Base-by-base conservation (phyloP, 306 rosid genomes). In the Spatholobus suberectus region DNA sequence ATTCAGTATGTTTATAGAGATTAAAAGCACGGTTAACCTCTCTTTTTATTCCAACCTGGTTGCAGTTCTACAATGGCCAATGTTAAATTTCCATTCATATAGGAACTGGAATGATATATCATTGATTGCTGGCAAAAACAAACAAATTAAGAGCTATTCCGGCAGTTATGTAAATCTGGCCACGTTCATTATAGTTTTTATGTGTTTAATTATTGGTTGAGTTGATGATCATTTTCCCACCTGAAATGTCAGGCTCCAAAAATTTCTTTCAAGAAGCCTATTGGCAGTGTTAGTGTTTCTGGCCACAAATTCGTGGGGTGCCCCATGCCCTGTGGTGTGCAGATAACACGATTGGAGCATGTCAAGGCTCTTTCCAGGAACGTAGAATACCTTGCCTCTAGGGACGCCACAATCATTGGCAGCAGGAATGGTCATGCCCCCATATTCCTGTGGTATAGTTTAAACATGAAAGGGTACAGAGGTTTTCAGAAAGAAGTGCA, bases 261-360 rank as follows among this genome's bases (percentile, higher is more conserved):
- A 55, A n/a, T 75, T 37, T 70, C 55, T 2, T 70, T 70, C 75
- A 70, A 70, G 75, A 70, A 70, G 58, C 75, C 75, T 9, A 70
- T 70, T 2, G 75, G 75, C 23, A 70, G 75, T 24, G 75, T 70
- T 9, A 70, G 75, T 23, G 75, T 70, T 15, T 70, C 75, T 5
- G 75, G 75, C 14, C 75, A 70, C 75, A 70, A 70, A 27, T 66
- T 66, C 27, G 49, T 66, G 75, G 75, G 75, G 55, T 70, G 75
- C 38, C 75, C 75, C 13, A 44, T 44, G 75, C 75, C 75, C 2
- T 70, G 75, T 70, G 75, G 75, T 10, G 75, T 70, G 57, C 75
- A 43, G 58, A 70, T 70, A 70, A 70, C 75, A 15, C 32, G 75
- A 12, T 43, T 44, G 14, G 40, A 70, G 7, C 58, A 70, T 13